Evolutionary conservation across 192 early-diverging fungal species (phyloP).

Genomic region (Backusella parvicylindrica): DNA sequence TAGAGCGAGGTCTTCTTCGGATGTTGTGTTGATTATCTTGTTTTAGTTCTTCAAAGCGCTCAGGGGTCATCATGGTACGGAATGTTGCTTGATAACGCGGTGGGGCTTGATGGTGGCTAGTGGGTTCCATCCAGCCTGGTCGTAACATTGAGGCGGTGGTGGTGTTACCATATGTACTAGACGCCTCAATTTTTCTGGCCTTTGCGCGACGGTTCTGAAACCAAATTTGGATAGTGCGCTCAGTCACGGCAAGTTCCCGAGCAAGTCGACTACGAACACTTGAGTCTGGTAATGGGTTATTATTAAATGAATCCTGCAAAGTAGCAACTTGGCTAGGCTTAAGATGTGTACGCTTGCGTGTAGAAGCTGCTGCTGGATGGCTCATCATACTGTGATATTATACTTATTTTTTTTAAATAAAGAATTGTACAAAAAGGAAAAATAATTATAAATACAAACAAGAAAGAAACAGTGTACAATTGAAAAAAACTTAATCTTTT

Average conservation of each 20-base stretch:
- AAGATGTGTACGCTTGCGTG: slow-evolving; percentile 56
- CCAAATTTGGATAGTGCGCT: slow-evolving; percentile 78
- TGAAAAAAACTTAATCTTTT: neutral
- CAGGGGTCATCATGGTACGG: slow-evolving; percentile 25
- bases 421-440: neutral
- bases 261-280: slow-evolving; percentile 59
- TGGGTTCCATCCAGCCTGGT: neutral
- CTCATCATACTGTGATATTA: slow-evolving; percentile 1
- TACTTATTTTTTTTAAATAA: neutral
- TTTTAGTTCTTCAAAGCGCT: slow-evolving; percentile 49
- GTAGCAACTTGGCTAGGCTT: slow-evolving; percentile 59
- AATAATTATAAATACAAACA: slow-evolving; percentile 8
- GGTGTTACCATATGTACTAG: slow-evolving; percentile 4
- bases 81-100: slow-evolving; percentile 22
- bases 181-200: slow-evolving; percentile 52
- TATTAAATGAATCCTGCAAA: slow-evolving; percentile 64
- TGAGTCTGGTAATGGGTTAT: slow-evolving; percentile 63
- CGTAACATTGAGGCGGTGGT: neutral
- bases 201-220: slow-evolving; percentile 83
- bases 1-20: slow-evolving; percentile 12
- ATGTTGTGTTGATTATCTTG: neutral
- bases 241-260: slow-evolving; percentile 61
- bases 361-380: slow-evolving; percentile 5
- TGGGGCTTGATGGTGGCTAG: neutral
- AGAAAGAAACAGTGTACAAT: neutral